These are phyloP conservation scores for Beauveria brongniartii DNA, from an alignment of 2,329 filamentous ascomycete genomes.

Conservation along the genomic window DNA sequence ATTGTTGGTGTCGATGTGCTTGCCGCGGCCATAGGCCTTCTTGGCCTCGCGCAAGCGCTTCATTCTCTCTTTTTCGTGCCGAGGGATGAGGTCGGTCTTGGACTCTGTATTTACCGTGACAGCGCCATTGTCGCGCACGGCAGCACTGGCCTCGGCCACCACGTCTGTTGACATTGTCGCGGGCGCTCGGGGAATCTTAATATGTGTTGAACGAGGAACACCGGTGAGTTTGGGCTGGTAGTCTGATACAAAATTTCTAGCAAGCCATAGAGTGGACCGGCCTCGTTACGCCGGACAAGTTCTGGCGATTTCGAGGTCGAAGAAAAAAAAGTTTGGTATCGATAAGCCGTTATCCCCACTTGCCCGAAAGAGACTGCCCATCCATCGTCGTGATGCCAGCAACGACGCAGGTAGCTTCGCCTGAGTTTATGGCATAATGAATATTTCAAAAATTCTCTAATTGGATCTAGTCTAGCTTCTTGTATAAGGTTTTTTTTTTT, in stretches of 20 bases:
- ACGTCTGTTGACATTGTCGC: neutral
- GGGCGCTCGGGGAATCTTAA: neutral
- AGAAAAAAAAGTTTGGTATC: conserved; percentile 10
- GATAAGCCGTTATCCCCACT: conserved; percentile 4
- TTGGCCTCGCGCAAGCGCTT: conserved; percentile 55
- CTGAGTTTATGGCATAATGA: no score
- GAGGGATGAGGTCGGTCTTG: conserved; percentile 44
- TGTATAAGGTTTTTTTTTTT: no score
- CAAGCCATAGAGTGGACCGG: neutral
- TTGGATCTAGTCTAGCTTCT: neutral
- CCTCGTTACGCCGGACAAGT: neutral
- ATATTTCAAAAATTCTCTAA: no score
- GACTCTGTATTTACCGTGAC: conserved; percentile 37
- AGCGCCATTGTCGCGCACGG: conserved; percentile 44
- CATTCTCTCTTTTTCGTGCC: conserved; percentile 41
- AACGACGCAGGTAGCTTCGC: no score
- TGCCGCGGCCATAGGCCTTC: conserved; percentile 76
- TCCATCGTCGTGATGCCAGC: no score
- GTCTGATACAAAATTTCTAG: neutral
- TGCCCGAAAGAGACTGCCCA: conserved; percentile 1
- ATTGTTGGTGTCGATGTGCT: conserved; percentile 59
- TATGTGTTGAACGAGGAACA: neutral
- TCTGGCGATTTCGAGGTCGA: neutral
- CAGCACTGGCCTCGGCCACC: conserved; percentile 21
- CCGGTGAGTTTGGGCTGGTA: neutral